A percentile compares a stretch with the other conserved stretches of the same genome.
Evolutionary conservation across 257 asterid genomes (phyloP).

Genomic region (Nyctanthes arbortristis): DNA sequence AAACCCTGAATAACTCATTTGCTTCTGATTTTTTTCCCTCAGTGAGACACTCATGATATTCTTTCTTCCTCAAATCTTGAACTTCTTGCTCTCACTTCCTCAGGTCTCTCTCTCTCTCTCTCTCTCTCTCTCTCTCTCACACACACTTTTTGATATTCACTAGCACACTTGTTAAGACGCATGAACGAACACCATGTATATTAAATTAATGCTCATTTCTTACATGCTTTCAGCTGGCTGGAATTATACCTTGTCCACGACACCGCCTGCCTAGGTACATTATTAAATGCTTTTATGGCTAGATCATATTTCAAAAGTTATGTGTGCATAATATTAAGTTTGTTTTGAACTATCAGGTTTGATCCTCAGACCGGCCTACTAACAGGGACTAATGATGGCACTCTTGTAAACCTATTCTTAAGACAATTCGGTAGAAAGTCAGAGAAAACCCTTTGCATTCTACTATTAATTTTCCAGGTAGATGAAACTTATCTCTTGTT

Average conservation of each 20-base stretch:
- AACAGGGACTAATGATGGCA: constrained; percentile 91
- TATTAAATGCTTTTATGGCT: not conserved
- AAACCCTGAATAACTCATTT: constrained; percentile 2
- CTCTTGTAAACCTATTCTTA: constrained; percentile 76
- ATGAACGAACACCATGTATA: not conserved
- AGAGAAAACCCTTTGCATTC: constrained; percentile 78
- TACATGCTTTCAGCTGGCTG: constrained; percentile 60
- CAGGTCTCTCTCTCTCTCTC: constrained; percentile 62
- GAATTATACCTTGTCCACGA: constrained; percentile 83
- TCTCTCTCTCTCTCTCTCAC: constrained; percentile 6
- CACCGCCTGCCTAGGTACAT: constrained; percentile 88
- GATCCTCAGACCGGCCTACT: constrained; percentile 78
- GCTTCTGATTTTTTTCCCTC: constrained; percentile 17
- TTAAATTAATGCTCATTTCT: constrained; percentile 7
- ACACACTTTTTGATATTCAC: not conserved
- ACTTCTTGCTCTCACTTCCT: constrained; percentile 88
- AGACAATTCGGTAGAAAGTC: constrained; percentile 73
- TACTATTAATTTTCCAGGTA: constrained; percentile 81
- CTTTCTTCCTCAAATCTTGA: constrained; percentile 89
- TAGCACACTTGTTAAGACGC: not conserved
- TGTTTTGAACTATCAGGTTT: constrained; percentile 46
- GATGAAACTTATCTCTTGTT: constrained; percentile 7
- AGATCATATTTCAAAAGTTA: not conserved
- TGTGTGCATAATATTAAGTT: not conserved
- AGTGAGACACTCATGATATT: constrained; percentile 90